phyloP scores from a whole-genome alignment of 2,329 filamentous ascomycete genomes.

The Colletotrichum sp. region DNA sequence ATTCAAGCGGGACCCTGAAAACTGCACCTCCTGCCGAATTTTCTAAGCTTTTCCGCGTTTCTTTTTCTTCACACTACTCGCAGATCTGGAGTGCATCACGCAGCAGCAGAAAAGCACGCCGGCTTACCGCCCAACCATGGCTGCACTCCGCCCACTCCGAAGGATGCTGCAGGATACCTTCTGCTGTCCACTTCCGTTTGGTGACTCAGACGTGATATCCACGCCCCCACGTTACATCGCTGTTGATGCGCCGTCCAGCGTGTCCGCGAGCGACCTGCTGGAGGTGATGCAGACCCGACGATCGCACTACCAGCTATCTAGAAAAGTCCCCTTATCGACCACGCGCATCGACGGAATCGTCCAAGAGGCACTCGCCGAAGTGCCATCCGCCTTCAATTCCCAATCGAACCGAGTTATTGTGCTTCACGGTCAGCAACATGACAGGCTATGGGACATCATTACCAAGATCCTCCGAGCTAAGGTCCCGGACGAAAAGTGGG shows the following conservation, averaged over 20 bases:
- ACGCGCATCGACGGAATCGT: constrained; percentile 68
- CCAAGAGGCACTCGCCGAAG: constrained; percentile 66
- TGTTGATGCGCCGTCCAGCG: not conserved
- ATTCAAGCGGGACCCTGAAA: not conserved
- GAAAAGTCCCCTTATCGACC: constrained; percentile 62
- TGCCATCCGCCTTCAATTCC: constrained; percentile 87
- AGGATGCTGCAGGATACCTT: not conserved
- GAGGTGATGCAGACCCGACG: constrained; percentile 71
- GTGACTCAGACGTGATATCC: not conserved
- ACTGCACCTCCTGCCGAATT: not conserved
- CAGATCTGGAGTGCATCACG: not conserved
- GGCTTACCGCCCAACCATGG: not conserved
- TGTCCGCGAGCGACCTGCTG: constrained; percentile 57
- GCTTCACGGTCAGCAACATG: constrained; percentile 81
- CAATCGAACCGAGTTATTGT: constrained; percentile 82
- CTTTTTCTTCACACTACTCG: not conserved
- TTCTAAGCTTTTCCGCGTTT: not conserved
- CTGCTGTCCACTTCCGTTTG: not conserved
- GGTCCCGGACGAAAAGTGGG: constrained; percentile 68
- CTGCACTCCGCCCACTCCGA: not conserved
- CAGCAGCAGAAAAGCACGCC: not conserved
- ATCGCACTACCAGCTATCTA: constrained; percentile 70
- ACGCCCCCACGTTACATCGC: not conserved
- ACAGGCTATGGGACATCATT: constrained; percentile 83
- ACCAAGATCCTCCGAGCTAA: constrained; percentile 68